Base-by-base conservation (phyloP, 2,329 filamentous ascomycete genomes). In the Dactylellina cionopaga region DNA sequence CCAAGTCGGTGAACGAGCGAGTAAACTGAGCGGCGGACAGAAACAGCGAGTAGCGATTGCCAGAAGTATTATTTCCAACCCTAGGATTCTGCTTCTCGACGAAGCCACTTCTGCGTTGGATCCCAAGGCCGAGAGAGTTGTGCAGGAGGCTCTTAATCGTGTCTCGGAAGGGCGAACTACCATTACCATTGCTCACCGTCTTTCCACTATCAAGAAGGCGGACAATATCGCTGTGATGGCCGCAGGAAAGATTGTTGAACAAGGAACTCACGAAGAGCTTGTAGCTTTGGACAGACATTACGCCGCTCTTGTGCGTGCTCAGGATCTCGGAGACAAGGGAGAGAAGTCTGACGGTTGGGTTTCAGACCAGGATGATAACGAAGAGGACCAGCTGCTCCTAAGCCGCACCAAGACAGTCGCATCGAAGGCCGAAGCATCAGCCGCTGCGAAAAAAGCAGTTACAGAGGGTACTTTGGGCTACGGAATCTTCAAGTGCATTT, bases 11-110 rank as follows among this genome's bases (percentile, higher is more conserved):
- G 91, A 94, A 77, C 86, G 86, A 25, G 92, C 92, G 3, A 89
- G 90, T 49, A 92, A 91, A 78, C 82, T 96, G 0, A 92, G 89
- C 9, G 90, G 91, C n/a, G 92, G 92, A 0, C 92, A 96, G 79
- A 86, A 91, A n/a, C 92, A 96, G 79, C 86, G 92, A 3, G 85
- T 96, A 22, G 89, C 90, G 1, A 92, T 92, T 73, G 90, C 90
- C 0, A 83, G 90, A 5, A 88, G 88, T 9, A 87, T 92, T 25
- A 83, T 92, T 58, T 86, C 88, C 46, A 82, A 87, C 54, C 90
- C 90, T 0, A 81, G 83, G 0, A 86, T 92, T 1, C 80, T 92
- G 2, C 85, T 92, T 4, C 82, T 95, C 5, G 90, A 95, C 77
- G 90, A 94, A 79, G 90, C 91, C 0, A 92, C 90, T 0, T 90